phyloP scores from a whole-genome alignment of 805 yeast species.

The Kurtzmaniella fragi region DNA sequence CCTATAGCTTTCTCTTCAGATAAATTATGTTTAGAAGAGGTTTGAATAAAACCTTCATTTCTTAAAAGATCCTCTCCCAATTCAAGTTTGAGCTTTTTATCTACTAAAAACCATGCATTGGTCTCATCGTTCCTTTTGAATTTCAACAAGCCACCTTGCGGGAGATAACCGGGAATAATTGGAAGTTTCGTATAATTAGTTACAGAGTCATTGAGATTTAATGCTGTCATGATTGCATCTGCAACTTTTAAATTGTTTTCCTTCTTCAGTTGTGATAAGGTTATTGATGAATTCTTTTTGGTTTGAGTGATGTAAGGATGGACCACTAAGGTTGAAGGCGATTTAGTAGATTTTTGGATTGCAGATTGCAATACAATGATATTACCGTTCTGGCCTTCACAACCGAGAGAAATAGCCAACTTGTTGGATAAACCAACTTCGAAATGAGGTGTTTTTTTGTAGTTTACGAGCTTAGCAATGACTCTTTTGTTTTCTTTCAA shows the following conservation, averaged over 20 bases:
- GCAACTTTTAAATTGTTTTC: conserved; percentile 9
- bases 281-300: conserved; percentile 23
- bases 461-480: conserved; percentile 47
- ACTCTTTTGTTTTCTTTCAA: conserved; percentile 37
- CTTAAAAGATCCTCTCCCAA: conserved; percentile 47
- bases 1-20: conserved; percentile 45
- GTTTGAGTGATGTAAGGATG: conserved; percentile 52
- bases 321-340: conserved; percentile 39
- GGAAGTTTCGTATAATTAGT: conserved; percentile 55
- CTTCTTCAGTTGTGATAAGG: conserved; percentile 25
- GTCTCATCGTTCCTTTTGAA: conserved; percentile 42
- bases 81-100: conserved; percentile 35
- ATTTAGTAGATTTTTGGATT: conserved; percentile 24
- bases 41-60: conserved; percentile 36
- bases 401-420: conserved; percentile 53
- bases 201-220: conserved; percentile 24
- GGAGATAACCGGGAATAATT: conserved; percentile 38
- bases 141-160: conserved; percentile 57
- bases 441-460: conserved; percentile 24
- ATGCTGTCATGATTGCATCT: background rate
- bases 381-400: conserved; percentile 46
- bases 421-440: conserved; percentile 50
- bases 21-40: conserved; percentile 4
- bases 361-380: conserved; percentile 49
- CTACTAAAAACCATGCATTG: conserved; percentile 36